Evolutionary conservation across 139 green algal genomes (phyloP).

Genomic region (Volvox africanus): DNA sequence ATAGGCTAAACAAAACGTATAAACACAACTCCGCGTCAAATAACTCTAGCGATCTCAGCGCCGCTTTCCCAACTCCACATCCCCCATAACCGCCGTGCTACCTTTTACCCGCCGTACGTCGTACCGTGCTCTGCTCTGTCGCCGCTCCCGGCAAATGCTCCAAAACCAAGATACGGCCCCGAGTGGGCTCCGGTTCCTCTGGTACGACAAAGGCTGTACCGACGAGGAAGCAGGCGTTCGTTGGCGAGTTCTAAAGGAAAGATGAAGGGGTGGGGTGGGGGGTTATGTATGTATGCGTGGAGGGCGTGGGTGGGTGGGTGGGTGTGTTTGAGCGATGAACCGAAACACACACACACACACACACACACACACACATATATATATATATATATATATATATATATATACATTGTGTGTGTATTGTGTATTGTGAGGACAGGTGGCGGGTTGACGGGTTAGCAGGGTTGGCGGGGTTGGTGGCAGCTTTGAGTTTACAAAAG

Average conservation of each 20-base stretch:
- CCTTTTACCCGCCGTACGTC: too few species aligned
- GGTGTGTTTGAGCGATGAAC: background rate
- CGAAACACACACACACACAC: too few species aligned
- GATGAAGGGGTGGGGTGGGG: background rate
- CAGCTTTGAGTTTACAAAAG: too few species aligned
- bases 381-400: background rate
- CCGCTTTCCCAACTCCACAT: background rate
- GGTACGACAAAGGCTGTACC: constrained; percentile 82
- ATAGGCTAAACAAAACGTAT: too few species aligned
- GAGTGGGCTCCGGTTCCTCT: constrained; percentile 89
- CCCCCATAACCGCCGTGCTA: too few species aligned
- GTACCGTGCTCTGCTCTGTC: background rate
- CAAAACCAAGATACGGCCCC: constrained; percentile 71
- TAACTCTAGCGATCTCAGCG: background rate
- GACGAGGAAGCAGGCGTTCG: constrained; percentile 83
- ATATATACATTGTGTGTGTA: background rate
- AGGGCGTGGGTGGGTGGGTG: background rate
- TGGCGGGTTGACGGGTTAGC: too few species aligned
- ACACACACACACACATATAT: background rate
- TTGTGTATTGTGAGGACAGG: too few species aligned
- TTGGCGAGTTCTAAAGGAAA: background rate
- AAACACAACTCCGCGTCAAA: too few species aligned
- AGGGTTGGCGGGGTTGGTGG: too few species aligned
- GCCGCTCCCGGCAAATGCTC: constrained; percentile 17
- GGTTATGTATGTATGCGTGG: background rate